Evolutionary conservation across 1,284 basidiomycete genomes (phyloP).

Genomic region (Vanrija humicola): DNA sequence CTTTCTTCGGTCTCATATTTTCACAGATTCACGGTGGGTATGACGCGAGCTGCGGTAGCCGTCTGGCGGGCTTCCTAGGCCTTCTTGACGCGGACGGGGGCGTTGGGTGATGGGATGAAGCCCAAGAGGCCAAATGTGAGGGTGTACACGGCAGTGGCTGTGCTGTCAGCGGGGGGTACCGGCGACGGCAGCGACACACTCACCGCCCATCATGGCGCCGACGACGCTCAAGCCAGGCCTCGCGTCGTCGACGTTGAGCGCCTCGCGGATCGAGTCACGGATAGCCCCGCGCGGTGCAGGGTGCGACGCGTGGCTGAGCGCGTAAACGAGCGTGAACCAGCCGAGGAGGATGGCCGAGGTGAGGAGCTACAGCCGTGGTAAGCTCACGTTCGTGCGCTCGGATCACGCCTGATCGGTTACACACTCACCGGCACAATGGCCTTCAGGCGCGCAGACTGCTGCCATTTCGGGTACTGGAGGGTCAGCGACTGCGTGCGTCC

Average conservation of each 20-base stretch:
- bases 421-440: constrained; percentile 42
- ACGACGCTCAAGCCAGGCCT: constrained; percentile 27
- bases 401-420: background rate
- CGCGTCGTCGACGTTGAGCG: constrained; percentile 4
- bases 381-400: background rate
- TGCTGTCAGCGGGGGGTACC: background rate
- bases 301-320: constrained; percentile 39
- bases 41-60: too few species aligned
- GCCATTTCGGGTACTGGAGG: constrained; percentile 46
- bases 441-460: constrained; percentile 41
- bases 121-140: constrained; percentile 43
- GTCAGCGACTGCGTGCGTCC: constrained; percentile 1
- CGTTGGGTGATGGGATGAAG: constrained; percentile 38
- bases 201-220: constrained; percentile 36
- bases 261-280: constrained; percentile 21
- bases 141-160: constrained; percentile 42
- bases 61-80: background rate
- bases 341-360: constrained; percentile 42
- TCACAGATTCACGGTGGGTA: too few species aligned
- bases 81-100: constrained; percentile 27
- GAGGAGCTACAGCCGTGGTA: constrained; percentile 14
- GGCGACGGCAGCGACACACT: constrained; percentile 8
- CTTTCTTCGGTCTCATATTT: too few species aligned
- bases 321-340: constrained; percentile 38
- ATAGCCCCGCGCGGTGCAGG: constrained; percentile 20